Percentiles rank a stretch among this genome's conserved stretches.
These are phyloP conservation scores for Nothophoma quercina DNA, from an alignment of 2,329 filamentous ascomycete genomes.

Conservation along the genomic window DNA sequence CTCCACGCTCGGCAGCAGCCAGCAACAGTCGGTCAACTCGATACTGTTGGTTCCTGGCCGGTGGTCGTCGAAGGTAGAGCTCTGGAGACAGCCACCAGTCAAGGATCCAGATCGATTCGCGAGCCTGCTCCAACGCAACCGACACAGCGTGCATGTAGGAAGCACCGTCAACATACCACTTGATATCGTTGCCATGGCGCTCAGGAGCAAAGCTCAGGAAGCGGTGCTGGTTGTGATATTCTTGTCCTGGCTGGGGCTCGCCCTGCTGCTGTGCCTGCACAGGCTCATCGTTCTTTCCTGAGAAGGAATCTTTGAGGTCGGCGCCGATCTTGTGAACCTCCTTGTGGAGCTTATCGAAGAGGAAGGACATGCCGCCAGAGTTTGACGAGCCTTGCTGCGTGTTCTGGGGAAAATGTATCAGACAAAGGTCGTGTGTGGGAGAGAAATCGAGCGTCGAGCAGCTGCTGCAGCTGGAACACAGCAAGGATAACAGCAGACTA, in stretches of 20 bases:
- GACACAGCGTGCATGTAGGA: constrained; percentile 85
- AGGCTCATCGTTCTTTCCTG: constrained; percentile 57
- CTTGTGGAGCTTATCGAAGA: constrained; percentile 64
- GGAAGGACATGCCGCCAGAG: constrained; percentile 50
- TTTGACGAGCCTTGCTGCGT: constrained; percentile 38
- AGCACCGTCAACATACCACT: constrained; percentile 84
- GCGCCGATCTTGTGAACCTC: constrained; percentile 60
- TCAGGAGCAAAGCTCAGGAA: constrained; percentile 74
- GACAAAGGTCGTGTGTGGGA: constrained; percentile 8
- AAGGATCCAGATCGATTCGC: constrained; percentile 81
- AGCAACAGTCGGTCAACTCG: constrained; percentile 83
- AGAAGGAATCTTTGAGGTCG: constrained; percentile 60
- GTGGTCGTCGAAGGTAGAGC: constrained; percentile 83
- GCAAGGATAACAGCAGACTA: constrained; percentile 13
- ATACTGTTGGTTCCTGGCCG: constrained; percentile 81
- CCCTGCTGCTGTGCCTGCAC: constrained; percentile 42
- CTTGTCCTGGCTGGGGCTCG: constrained; percentile 40
- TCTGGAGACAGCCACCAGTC: constrained; percentile 92
- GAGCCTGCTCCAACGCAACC: constrained; percentile 77
- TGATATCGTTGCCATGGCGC: constrained; percentile 73
- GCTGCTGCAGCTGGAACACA: constrained; percentile 8
- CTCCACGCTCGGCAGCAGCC: constrained; percentile 82
- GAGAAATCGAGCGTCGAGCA: constrained; percentile 12
- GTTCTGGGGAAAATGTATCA: constrained; percentile 23
- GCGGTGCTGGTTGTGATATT: constrained; percentile 57